Base-by-base conservation (phyloP, 208 protist species). In the Tetramitus jugosus region DNA sequence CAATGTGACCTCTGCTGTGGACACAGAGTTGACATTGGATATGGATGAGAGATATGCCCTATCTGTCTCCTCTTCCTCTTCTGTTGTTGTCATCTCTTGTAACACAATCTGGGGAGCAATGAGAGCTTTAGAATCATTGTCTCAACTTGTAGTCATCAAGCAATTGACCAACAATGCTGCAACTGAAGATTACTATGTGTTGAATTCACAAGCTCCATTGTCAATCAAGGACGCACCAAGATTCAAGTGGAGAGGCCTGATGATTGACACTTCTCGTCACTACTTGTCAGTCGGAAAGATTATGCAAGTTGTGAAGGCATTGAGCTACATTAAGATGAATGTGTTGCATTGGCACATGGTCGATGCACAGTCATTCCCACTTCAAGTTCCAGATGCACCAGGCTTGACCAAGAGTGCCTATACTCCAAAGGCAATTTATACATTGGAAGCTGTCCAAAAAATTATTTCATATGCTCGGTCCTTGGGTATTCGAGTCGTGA, bases 211-310 rank as follows among this genome's bases (percentile, higher is more conserved):
- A 0, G 26, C 60, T 33, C 43, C 40, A 40, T 33, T 75, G 26
- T 7, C 26, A 40, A 85, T 89, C 10, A 14, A 17, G 4, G 87
- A 90, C 45, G 26, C 13, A 26, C 87, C 87, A 52, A 40, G 83
- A 42, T 90, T 85, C n/a, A 4, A 10, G 52, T 87, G 84, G 80
- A 76, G 87, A 61, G 87, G 87, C n/a, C 71, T 90, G 2, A 77
- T 90, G 78, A 42, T 90, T 53, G 87, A 90, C 61, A 85, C 77
- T 26, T 53, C 86, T 13, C 31, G 87, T 39, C 87, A 90, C 60
- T 88, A 71, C 29, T 3, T 85, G 2, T 39, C 76, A 29, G 42
- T 78, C 10, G 20, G n/a, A 8, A 60, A 14, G 0, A 53, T 89
- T 0, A 49, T 79, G 13, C 49, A 84, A 60, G 67, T 83, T 0